Base-by-base conservation (phyloP, 2,329 filamentous ascomycete species). In the Aspergillaceae sp. region DNA sequence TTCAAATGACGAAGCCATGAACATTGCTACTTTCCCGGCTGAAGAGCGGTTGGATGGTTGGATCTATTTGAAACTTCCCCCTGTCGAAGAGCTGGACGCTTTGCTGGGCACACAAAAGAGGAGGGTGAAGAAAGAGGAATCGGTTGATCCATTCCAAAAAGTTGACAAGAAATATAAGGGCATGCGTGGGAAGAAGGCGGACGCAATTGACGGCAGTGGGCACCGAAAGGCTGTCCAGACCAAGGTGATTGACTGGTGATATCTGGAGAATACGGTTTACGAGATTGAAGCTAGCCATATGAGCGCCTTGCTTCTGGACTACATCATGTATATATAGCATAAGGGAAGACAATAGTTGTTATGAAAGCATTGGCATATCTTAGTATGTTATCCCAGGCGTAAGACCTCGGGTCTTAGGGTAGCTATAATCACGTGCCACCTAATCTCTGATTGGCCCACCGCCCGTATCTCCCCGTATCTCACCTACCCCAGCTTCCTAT, bases 31-130 rank as follows among this genome's bases (percentile, higher is more conserved):
- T 0, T 95, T 95, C 64, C 77, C 78, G 0, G 81, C 80, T 4
- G 86, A 94, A 65, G 84, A 84, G 62, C 73, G 87, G 7, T 75
- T 74, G 0, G 87, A 92, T 63, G 87, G 86, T 0, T 79, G 80
- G 75, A 75, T 95, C 2, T 91, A 92, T 65, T 67, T 94, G 51
- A 84, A 84, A 67, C 72, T 95, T 29, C 89, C 89, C 19, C 83
- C 87, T 0, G 76, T 90, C 0, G 82, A 83, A 44, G 89, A 94
- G 69, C 73, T 95, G 40, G 89, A 95, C 62, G 76, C 76, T 1
- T 78, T 87, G 46, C 71, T 95, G 29, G 87, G 87, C 0, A 95
- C 88, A 0, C 73, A 75, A 56, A 83, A 79, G 68, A 95, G 86
- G 80, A 86, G 78, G 68, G 81, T 94, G 11, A 83, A 76, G 69